A percentile compares a stretch with the other conserved stretches of the same genome.
Evolutionary conservation across 108 stramenopile species (phyloP).

Genomic region (Mediolabrus comicus): DNA sequence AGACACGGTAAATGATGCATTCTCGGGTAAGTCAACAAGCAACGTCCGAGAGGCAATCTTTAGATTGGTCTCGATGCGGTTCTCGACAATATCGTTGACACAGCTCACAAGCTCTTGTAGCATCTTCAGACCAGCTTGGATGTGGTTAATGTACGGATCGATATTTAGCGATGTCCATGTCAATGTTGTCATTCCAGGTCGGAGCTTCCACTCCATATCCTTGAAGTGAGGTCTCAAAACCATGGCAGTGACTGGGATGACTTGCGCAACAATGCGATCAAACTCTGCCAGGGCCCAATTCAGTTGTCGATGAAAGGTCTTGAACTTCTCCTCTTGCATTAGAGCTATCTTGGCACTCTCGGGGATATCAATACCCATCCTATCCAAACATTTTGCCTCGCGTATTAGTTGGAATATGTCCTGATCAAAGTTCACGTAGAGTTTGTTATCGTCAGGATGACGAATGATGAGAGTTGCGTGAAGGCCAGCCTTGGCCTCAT

Average conservation of each 20-base stretch:
- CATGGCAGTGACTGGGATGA: slow-evolving; percentile 88
- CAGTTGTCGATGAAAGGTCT: slow-evolving; percentile 82
- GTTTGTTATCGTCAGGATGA: slow-evolving; percentile 85
- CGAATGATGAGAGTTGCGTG: slow-evolving; percentile 93
- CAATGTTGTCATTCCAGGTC: slow-evolving; percentile 91
- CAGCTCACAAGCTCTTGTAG: slow-evolving; percentile 84
- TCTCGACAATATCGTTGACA: slow-evolving; percentile 91
- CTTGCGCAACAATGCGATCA: slow-evolving; percentile 76
- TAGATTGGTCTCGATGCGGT: slow-evolving; percentile 90
- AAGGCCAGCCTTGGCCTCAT: slow-evolving; percentile 88
- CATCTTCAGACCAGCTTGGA: slow-evolving; percentile 69
- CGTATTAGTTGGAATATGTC: slow-evolving; percentile 91
- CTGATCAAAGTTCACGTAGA: slow-evolving; percentile 92
- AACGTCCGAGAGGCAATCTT: slow-evolving; percentile 84
- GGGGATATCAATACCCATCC: slow-evolving; percentile 90
- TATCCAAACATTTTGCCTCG: slow-evolving; percentile 88
- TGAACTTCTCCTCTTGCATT: slow-evolving; percentile 90
- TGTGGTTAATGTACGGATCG: slow-evolving; percentile 82
- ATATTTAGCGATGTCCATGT: slow-evolving; percentile 96
- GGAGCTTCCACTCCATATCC: slow-evolving; percentile 91
- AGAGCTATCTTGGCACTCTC: slow-evolving; percentile 87
- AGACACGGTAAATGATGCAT: slow-evolving; percentile 81
- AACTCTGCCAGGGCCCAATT: slow-evolving; percentile 88
- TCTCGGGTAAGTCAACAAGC: slow-evolving; percentile 86
- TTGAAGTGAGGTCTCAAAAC: slow-evolving; percentile 81